Evolutionary conservation across 345 rosid genomes (phyloP).

Genomic region (Ceriops zippeliana): DNA sequence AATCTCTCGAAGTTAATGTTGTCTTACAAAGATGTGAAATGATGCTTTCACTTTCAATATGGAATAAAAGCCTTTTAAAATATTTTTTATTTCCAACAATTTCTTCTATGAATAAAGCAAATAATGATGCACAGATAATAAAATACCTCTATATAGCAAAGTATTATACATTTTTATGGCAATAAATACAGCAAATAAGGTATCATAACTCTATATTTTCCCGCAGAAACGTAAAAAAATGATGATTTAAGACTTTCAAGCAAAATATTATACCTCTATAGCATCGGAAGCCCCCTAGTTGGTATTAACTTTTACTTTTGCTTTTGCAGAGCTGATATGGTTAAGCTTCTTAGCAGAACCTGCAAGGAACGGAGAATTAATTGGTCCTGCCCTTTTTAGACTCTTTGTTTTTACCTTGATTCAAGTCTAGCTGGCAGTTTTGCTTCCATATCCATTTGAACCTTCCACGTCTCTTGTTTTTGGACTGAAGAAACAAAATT

Average conservation of each 20-base stretch:
- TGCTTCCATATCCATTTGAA: constrained; percentile 70
- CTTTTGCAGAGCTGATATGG: constrained; percentile 38
- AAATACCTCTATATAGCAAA: no score
- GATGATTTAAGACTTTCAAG: not conserved
- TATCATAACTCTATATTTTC: not conserved
- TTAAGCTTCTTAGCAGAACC: constrained; percentile 44
- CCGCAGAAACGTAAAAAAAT: constrained; percentile 30
- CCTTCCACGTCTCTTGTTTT: constrained; percentile 56
- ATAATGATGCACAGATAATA: no score
- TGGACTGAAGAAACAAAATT: constrained; percentile 47
- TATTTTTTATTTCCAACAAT: constrained; percentile 9
- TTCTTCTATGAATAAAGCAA: no score
- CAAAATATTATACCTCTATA: constrained; percentile 33
- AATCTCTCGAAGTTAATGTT: constrained; percentile 31
- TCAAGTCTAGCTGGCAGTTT: constrained; percentile 81
- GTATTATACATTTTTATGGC: no score
- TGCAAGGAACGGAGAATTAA: constrained; percentile 40
- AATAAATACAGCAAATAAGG: no score
- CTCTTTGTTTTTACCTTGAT: constrained; percentile 82
- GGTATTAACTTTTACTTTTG: constrained; percentile 36
- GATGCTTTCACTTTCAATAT: no score
- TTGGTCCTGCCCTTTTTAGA: constrained; percentile 35
- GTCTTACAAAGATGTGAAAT: no score
- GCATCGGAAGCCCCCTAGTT: constrained; percentile 16
- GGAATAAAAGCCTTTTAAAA: no score